Evolutionary conservation across 2,329 filamentous ascomycete species (phyloP).

Genomic region (Trichophyton mentagrophytes): DNA sequence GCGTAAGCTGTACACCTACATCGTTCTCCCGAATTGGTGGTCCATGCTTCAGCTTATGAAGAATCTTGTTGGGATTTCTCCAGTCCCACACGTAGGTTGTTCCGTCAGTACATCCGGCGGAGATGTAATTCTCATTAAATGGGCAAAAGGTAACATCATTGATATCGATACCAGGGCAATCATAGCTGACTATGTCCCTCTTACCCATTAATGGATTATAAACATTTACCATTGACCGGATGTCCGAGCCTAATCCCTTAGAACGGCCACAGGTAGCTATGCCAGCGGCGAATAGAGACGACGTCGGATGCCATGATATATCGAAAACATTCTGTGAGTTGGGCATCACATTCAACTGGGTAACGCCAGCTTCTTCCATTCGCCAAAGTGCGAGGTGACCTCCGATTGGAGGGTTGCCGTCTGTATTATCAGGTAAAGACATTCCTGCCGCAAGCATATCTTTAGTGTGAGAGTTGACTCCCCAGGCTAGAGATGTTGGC

Average conservation of each 20-base stretch:
- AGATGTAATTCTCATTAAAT: slow-evolving; percentile 36
- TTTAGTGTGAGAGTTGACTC: slow-evolving; percentile 24
- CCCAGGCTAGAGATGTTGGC: slow-evolving; percentile 40
- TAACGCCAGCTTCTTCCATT: slow-evolving; percentile 28
- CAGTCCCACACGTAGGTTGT: slow-evolving; percentile 49
- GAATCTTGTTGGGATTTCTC: slow-evolving; percentile 32
- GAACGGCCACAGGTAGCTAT: slow-evolving; percentile 17
- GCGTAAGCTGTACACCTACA: slow-evolving; percentile 46
- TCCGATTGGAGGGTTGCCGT: background rate
- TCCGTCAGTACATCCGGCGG: slow-evolving; percentile 49
- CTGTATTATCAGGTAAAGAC: slow-evolving; percentile 29
- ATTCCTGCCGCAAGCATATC: slow-evolving; percentile 44
- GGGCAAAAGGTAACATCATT: slow-evolving; percentile 46
- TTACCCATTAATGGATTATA: slow-evolving; percentile 33
- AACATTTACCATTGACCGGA: slow-evolving; percentile 41
- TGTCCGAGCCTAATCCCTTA: slow-evolving; percentile 24
- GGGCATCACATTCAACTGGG: slow-evolving; percentile 30
- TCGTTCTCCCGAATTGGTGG: slow-evolving; percentile 42
- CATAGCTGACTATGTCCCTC: slow-evolving; percentile 34
- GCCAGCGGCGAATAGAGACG: slow-evolving; percentile 42
- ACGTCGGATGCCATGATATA: slow-evolving; percentile 42
- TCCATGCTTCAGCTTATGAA: slow-evolving; percentile 42
- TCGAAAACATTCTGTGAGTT: slow-evolving; percentile 47
- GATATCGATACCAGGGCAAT: slow-evolving; percentile 48
- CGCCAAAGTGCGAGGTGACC: slow-evolving; percentile 34